A percentile compares a stretch with the other conserved stretches of the same genome.
Evolutionary conservation across 768 basidiomycete genomes (phyloP).

Genomic region (Leccinum imitatum): DNA sequence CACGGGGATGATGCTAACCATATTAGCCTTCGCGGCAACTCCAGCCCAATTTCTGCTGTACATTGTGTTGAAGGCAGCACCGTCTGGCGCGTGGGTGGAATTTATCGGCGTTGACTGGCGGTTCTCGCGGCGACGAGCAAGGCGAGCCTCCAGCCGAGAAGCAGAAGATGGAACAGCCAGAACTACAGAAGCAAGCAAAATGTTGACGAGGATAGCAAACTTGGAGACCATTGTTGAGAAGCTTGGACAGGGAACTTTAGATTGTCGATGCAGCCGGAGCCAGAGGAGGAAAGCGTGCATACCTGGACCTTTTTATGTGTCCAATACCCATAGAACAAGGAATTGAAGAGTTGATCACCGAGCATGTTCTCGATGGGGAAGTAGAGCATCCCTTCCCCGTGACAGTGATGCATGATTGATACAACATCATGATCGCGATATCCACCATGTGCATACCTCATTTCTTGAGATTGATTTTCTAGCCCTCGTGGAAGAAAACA

Average conservation of each 20-base stretch:
- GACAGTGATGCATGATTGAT: too few species aligned
- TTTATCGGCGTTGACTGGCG: conserved; percentile 13
- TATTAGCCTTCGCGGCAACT: too few species aligned
- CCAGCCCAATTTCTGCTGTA: conserved; percentile 25
- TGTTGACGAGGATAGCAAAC: conserved; percentile 11
- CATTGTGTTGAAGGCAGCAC: conserved; percentile 2
- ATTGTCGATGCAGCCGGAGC: not conserved
- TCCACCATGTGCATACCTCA: too few species aligned
- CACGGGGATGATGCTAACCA: too few species aligned
- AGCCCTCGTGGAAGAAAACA: too few species aligned
- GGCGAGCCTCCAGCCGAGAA: conserved; percentile 7
- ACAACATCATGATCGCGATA: too few species aligned
- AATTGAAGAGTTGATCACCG: not conserved
- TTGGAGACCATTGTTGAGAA: conserved; percentile 18
- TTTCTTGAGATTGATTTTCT: too few species aligned
- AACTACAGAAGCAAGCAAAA: conserved; percentile 21
- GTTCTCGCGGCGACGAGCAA: conserved; percentile 16
- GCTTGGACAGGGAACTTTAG: not conserved
- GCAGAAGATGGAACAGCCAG: conserved; percentile 14
- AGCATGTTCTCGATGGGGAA: not conserved
- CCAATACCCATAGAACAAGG: too few species aligned
- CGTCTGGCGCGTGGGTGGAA: not conserved
- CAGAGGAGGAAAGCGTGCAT: not conserved
- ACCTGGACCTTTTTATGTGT: too few species aligned
- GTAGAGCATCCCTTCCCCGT: too few species aligned